Base-by-base conservation (phyloP, 208 protist species). In the Phytomonas francai region DNA sequence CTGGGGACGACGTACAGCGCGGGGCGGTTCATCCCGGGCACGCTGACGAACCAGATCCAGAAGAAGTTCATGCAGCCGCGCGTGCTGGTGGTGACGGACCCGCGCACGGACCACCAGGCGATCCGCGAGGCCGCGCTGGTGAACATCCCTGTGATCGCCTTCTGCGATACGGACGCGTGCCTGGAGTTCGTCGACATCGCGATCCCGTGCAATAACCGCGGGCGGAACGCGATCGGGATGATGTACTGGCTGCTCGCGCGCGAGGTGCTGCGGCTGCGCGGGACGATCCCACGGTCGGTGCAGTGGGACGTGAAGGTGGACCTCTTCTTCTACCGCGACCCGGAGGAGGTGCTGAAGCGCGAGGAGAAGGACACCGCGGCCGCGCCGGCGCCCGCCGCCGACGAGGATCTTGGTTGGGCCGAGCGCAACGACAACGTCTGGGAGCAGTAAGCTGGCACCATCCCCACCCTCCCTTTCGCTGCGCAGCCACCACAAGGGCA, bases 1-100 rank as follows among this genome's bases (percentile, higher is more conserved):
- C 92, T 92, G 70, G 96, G 96, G 65, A 89, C 96, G 42, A 84
- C 79, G 31, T 97, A 92, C 79, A 84, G 98, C 70, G 91, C 83
- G 62, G 91, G 95, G 77, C 85, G 97, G 71, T 99, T 97, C 92
- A 99, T 97, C 72, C 98, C 98, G 65, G 98, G 98, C 91, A 99
- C 96, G 64, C 99, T 99, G 87, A 99, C 98, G 74, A 99, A 99
- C 89, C 97, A 99, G 88, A 98, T 97, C 72, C 93, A 98, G 85
- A 85, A 94, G 64, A 97, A 97, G 71, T 99, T 99, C 95, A 89
- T 95, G 76, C 98, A 99, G 94, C 98, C 98, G 76, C 95, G 98
- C 80, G 83, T 99, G 49, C 86, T 99, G 25, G 81, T 99, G 67
- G 84, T 99, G 70, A 98, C 97, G 66, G 98, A 99, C 83, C 97